These are phyloP conservation scores for Pterocarpus santalinus DNA, from an alignment of 306 rosid genomes.

Conservation along the genomic window DNA sequence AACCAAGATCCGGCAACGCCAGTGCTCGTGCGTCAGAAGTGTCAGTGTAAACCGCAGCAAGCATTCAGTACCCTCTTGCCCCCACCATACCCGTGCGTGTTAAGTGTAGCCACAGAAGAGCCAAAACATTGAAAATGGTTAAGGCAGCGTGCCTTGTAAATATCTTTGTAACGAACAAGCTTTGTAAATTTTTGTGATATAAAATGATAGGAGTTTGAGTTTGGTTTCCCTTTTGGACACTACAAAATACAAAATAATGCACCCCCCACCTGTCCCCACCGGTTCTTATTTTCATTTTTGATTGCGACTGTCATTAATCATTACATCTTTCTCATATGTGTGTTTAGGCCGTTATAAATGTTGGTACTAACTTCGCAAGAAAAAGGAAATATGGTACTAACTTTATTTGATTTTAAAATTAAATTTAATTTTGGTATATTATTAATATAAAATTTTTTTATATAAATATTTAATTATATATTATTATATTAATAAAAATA, in stretches of 20 bases:
- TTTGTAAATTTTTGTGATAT: constrained; percentile 56
- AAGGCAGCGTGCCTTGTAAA: constrained; percentile 57
- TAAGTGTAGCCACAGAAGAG: constrained; percentile 5
- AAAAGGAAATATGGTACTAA: neutral
- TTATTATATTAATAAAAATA: too few relatives aligned
- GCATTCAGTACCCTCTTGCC: constrained; percentile 18
- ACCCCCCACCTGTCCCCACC: neutral
- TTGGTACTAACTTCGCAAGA: neutral
- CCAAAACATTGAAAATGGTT: constrained; percentile 19
- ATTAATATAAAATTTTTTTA: too few relatives aligned
- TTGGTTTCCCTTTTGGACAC: constrained; percentile 50
- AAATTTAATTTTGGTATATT: neutral
- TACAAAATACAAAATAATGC: constrained; percentile 11
- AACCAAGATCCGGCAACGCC: constrained; percentile 86
- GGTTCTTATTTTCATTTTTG: neutral
- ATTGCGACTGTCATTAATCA: neutral
- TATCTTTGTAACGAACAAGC: constrained; percentile 50
- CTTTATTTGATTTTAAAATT: constrained; percentile 12
- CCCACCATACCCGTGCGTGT: constrained; percentile 29
- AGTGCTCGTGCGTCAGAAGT: constrained; percentile 61
- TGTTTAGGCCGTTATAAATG: constrained; percentile 1
- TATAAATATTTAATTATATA: too few relatives aligned
- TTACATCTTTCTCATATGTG: neutral
- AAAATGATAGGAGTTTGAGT: constrained; percentile 37
- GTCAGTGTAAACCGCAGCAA: constrained; percentile 45